Evolutionary conservation across 805 yeast species (phyloP), one percentile per base, ranked within the genome.

Genomic region (Cyberlindnera xishuangbannaensis): DNA sequence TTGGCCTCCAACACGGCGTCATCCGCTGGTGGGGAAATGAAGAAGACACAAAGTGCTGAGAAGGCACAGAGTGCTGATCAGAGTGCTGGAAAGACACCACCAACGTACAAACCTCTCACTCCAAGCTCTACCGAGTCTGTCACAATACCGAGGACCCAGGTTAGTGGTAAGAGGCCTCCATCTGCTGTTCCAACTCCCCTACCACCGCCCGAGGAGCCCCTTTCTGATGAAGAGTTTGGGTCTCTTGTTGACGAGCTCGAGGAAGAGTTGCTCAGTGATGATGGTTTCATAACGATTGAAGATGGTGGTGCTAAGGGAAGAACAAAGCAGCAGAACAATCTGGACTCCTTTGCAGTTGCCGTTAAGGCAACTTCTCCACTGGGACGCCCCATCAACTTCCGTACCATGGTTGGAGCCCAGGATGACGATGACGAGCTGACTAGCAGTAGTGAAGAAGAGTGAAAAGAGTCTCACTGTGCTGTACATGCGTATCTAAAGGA

Each of bases 401-500:
- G 53, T 34, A 41, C 42, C 14, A 23, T 53, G 17, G 51, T 48
- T n/a, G 51, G 55, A 1, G 33, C 33, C 7, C 18, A 19, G 13
- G 31, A 38, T 16, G 44, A 46, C 10, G 54, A 48, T 5, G 57
- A 47, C 2, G 56, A 52, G 8, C 46, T 44, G 18, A 24, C 44
- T 5, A 45, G 43, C 18, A 49, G 50, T 24, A 51, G 49, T 20
- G 58, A 53, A 29, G 58, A 53, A 22, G 55, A 36, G 30, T 43
- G 24, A 34, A 6, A 13, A 24, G 14, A 13, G n/a, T n/a, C n/a
- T n/a, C n/a, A n/a, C n/a, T n/a, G n/a, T n/a, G n/a, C n/a, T n/a
- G n/a, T n/a, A n/a, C n/a, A n/a, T n/a, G n/a, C n/a, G n/a, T n/a
- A n/a, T n/a, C n/a, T n/a, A n/a, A n/a, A n/a, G n/a, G n/a, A n/a